Evolutionary conservation across 805 yeast species (phyloP), one percentile per base, ranked within the genome.

Genomic region (Candida ficus): DNA sequence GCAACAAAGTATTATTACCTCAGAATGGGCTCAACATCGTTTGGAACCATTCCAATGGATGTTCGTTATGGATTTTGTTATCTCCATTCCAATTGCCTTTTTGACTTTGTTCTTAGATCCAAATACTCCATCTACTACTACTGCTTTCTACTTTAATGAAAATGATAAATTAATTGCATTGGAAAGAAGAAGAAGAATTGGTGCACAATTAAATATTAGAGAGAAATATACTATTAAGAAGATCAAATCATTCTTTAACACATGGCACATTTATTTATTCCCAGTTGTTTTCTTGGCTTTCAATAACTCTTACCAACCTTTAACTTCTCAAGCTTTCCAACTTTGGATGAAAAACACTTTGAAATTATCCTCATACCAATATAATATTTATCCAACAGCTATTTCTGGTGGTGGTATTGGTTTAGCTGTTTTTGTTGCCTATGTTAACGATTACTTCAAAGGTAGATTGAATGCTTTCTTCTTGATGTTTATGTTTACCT

Each of bases 191-290:
- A 56, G 67, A 49, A 42, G 64, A 35, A 55, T 63, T 30, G 69
- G 70, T 12, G 70, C 73, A 7, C 72, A 65, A 50, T 60, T 72
- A 45, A 70, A 68, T 39, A 61, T 66, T 4, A 54, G 68, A 51
- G 63, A 61, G 28, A 63, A 60, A 21, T 71, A 70, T 48, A 65
- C 76, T 3, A 53, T 61, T 60, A 35, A 41, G 5, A 68, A 33
- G 60, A 22, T 35, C 57, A 19, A 60, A 62, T 2, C 69, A 66
- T 14, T 43, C 47, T 71, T 71, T 58, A 60, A 47, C 41, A 68
- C 76, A 5, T 73, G 78, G 78, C 78, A 73, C 55, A 58, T 71
- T 27, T 69, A 51, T 33, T 67, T 69, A 14, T 71, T 72, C 48
- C 76, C 76, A n/a, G 7, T 40, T 3, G 21, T 52, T 22, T 53